Evolutionary conservation across 2,329 filamentous ascomycete genomes (phyloP).

Genomic region (Fusarium sarcochroum): DNA sequence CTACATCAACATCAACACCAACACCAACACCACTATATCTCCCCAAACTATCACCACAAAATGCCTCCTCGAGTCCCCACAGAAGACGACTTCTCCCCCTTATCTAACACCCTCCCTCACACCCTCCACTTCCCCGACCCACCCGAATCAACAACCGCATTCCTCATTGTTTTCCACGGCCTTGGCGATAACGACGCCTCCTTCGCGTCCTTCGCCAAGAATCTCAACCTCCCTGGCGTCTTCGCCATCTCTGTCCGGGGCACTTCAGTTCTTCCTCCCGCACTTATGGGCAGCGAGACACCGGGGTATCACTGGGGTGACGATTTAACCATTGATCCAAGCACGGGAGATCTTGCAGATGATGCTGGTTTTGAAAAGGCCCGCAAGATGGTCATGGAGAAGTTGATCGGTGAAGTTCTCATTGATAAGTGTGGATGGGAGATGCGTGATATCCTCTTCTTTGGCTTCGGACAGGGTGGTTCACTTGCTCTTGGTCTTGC

Average conservation of each 20-base stretch:
- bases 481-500: conserved; percentile 72
- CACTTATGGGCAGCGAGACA: conserved; percentile 61
- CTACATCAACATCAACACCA: conserved; percentile 3
- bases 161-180: conserved; percentile 87
- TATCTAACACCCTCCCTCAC: conserved; percentile 53
- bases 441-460: conserved; percentile 70
- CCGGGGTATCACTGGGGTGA: conserved; percentile 76
- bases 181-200: conserved; percentile 81
- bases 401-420: conserved; percentile 66
- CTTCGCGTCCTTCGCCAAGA: conserved; percentile 78
- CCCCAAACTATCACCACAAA: not conserved
- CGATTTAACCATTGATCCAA: conserved; percentile 68
- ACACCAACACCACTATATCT: conserved; percentile 14
- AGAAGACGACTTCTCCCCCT: conserved; percentile 63
- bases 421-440: conserved; percentile 72
- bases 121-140: conserved; percentile 65
- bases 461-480: conserved; percentile 78
- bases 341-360: conserved; percentile 68
- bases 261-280: conserved; percentile 76
- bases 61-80: conserved; percentile 67
- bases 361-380: conserved; percentile 73
- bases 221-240: conserved; percentile 82
- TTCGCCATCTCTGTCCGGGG: conserved; percentile 81
- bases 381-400: conserved; percentile 60
- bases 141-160: conserved; percentile 75